Base-by-base conservation (phyloP, 2,329 filamentous ascomycete species). In the Beauveria scarabaeidicola region DNA sequence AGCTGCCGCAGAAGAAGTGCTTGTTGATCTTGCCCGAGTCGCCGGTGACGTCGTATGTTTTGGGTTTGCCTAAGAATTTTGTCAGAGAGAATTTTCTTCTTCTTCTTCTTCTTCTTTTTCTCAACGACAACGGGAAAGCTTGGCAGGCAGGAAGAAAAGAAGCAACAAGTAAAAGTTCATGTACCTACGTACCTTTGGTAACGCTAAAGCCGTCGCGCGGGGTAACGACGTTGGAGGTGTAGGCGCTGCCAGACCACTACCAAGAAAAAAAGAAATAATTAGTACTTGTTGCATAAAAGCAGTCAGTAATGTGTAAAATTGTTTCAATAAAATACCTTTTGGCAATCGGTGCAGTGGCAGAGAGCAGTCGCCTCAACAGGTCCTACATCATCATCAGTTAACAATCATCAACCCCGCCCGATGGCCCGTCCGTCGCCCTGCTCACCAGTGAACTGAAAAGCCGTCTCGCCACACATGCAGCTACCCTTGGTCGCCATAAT, bases 331-430 rank as follows among this genome's bases (percentile, higher is more conserved):
- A 44, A 23, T 65, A 76, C 78, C 75, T 83, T 83, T 63, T 82
- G 79, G 66, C 80, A 83, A 62, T 82, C 79, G 13, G 66, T 64
- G 67, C 79, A 81, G 65, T 82, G 78, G 69, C 81, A 83, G 38
- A 83, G 69, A 7, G 78, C 78, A 19, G 73, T 77, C 3, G 69
- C 58, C 17, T 68, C 70, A 4, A 58, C 27, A 11, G 56, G 74
- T 67, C 41, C 79, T 74, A 11, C 72, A 77, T 80, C 57, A 15
- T 40, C 21, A 3, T 19, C 25, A 51, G 63, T 17, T n/a, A n/a
- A 63, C 10, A 17, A 19, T 56, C 11, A 25, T 23, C 29, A 11
- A 41, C 9, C 17, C 44, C 5, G 13, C 36, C 27, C 10, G 23
- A 54, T 17, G 5, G 13, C 52, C 52, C 21, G 17, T n/a, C n/a